phyloP scores from a whole-genome alignment of 768 basidiomycete genomes.

The Termitomyces sp. region DNA sequence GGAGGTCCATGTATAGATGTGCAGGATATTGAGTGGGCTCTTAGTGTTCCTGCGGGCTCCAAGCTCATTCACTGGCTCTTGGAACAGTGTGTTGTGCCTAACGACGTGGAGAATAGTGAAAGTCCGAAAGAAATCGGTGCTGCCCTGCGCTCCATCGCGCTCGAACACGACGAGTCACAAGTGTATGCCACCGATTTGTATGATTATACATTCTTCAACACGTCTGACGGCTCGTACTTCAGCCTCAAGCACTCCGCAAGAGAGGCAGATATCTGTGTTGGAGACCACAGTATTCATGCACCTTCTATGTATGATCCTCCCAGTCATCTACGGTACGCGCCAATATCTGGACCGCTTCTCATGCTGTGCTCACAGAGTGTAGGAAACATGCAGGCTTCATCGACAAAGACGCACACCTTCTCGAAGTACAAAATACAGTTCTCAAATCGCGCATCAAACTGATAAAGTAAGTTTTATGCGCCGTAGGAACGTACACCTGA shows the following conservation, averaged over 20 bases:
- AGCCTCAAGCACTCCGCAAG: slow-evolving; percentile 15
- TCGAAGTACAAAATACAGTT: slow-evolving; percentile 24
- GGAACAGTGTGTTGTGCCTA: slow-evolving; percentile 19
- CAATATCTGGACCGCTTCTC: not conserved
- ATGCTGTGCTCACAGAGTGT: not conserved
- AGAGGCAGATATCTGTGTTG: not conserved
- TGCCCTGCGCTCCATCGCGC: slow-evolving; percentile 25
- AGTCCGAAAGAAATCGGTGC: slow-evolving; percentile 14
- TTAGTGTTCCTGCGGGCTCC: slow-evolving; percentile 28
- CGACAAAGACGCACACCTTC: slow-evolving; percentile 23
- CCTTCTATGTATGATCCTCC: slow-evolving; percentile 19
- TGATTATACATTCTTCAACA: not conserved
- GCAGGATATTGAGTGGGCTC: slow-evolving; percentile 31
- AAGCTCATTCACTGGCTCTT: slow-evolving; percentile 31
- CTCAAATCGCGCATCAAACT: slow-evolving; percentile 26
- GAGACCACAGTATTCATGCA: not conserved
- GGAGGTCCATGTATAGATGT: slow-evolving; percentile 27
- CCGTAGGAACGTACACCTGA: not conserved
- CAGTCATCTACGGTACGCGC: slow-evolving; percentile 18
- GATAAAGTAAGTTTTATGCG: slow-evolving; percentile 23
- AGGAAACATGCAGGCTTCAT: slow-evolving; percentile 24
- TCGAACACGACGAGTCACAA: slow-evolving; percentile 28
- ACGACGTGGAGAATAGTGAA: slow-evolving; percentile 11
- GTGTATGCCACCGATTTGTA: slow-evolving; percentile 17
- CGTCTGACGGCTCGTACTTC: not conserved